These are phyloP conservation scores for Paxillus involutus DNA, from an alignment of 768 basidiomycete genomes.

Conservation along the genomic window DNA sequence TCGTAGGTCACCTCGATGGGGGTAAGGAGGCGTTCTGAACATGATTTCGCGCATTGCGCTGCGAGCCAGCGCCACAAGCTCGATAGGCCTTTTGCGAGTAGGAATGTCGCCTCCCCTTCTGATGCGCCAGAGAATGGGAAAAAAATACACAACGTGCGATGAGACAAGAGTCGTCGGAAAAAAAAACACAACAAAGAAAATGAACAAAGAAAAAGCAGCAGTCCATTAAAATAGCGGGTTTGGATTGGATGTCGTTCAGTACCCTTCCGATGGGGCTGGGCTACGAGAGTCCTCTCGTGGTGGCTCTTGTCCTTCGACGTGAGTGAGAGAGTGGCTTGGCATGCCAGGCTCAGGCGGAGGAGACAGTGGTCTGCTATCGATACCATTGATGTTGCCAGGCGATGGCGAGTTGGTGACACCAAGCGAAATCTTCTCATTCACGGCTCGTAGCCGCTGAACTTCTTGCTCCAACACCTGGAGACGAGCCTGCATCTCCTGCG, in stretches of 20 bases:
- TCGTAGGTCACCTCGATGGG: slow-evolving; percentile 27
- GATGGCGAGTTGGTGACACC: slow-evolving; percentile 56
- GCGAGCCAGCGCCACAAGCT: slow-evolving; percentile 32
- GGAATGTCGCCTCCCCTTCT: slow-evolving; percentile 17
- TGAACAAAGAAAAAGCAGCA: slow-evolving; percentile 29
- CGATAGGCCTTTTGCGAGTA: slow-evolving; percentile 24
- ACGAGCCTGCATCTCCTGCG: slow-evolving; percentile 69
- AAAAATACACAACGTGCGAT: slow-evolving; percentile 32
- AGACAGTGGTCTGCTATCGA: slow-evolving; percentile 55
- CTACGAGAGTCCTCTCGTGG: slow-evolving; percentile 62
- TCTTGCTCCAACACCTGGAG: slow-evolving; percentile 67
- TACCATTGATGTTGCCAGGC: slow-evolving; percentile 42
- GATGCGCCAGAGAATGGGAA: slow-evolving; percentile 27
- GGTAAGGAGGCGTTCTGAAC: slow-evolving; percentile 20
- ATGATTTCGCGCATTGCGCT: slow-evolving; percentile 30
- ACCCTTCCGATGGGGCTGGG: slow-evolving; percentile 30
- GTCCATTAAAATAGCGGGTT: slow-evolving; percentile 25
- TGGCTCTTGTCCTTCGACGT: slow-evolving; percentile 59
- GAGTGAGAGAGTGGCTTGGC: slow-evolving; percentile 48
- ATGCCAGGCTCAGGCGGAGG: slow-evolving; percentile 60
- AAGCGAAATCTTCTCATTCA: slow-evolving; percentile 85
- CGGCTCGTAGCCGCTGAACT: slow-evolving; percentile 63
- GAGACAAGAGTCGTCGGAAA: slow-evolving; percentile 33
- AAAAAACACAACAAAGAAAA: slow-evolving; percentile 23
- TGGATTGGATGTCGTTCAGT: slow-evolving; percentile 23